Evolutionary conservation across 306 rosid genomes (phyloP).

Genomic region (Cajanus cajan): DNA sequence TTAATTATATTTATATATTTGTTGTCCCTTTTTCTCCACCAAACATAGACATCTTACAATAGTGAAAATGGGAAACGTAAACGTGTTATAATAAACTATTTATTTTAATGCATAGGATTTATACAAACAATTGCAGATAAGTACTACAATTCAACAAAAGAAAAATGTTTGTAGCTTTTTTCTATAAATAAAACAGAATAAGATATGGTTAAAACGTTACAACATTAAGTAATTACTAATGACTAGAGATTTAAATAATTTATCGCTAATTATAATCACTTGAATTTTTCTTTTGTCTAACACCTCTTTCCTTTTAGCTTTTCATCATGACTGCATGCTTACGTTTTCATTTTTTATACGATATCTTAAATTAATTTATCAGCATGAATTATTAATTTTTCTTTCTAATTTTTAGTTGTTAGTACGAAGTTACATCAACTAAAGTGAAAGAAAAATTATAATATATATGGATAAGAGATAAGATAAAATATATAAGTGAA

Average conservation of each 20-base stretch:
- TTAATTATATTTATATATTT: background rate
- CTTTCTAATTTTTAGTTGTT: no score
- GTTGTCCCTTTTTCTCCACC: background rate
- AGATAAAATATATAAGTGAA: no score
- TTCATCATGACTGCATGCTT: background rate
- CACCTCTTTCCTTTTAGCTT: background rate
- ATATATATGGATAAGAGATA: no score
- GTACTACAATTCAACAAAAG: background rate
- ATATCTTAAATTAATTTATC: constrained; percentile 5
- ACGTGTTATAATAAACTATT: background rate
- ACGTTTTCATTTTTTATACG: background rate
- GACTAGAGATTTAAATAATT: background rate
- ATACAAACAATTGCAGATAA: background rate
- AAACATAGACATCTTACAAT: no score
- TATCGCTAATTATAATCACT: background rate
- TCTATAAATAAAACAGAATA: background rate
- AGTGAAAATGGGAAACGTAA: background rate
- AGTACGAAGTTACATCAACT: no score
- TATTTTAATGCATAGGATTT: background rate
- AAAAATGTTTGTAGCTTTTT: background rate
- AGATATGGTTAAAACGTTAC: background rate
- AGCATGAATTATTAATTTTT: background rate
- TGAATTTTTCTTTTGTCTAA: background rate
- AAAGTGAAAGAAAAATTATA: no score
- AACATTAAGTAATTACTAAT: no score